A percentile compares a stretch with the other conserved stretches of the same genome.
Conservation (phyloP, 139 green algal genomes). For the Parachlorella kessleri region DNA sequence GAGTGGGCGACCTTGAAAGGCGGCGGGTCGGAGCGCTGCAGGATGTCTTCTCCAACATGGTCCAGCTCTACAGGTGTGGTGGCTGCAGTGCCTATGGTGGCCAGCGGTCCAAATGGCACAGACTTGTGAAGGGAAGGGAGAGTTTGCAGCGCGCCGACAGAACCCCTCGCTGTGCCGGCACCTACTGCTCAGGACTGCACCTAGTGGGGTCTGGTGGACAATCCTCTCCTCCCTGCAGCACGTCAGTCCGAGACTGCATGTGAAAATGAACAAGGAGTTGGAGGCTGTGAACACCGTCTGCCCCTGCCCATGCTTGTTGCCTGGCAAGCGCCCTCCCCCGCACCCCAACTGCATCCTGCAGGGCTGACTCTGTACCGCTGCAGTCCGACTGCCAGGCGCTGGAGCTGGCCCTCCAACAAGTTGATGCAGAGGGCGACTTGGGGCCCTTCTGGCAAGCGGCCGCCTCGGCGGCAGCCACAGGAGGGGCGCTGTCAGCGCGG, state of each 20-base stretch:
- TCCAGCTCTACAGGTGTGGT: conserved; percentile 37
- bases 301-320: no score
- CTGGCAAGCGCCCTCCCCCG: neutral
- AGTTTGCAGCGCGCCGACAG: no score
- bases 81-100: neutral
- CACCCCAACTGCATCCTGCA: neutral
- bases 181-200: no score
- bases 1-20: conserved; percentile 53
- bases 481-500: conserved; percentile 45
- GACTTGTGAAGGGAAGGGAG: no score
- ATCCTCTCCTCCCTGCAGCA: no score
- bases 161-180: no score
- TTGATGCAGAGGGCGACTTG: conserved; percentile 38
- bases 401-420: neutral
- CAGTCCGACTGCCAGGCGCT: neutral
- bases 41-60: conserved; percentile 24
- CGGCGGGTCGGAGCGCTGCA: conserved; percentile 35
- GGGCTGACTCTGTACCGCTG: neutral
- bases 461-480: conserved; percentile 29
- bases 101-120: no score
- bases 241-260: neutral
- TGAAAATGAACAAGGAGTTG: no score
- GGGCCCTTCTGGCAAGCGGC: conserved; percentile 22
- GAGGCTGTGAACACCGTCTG: no score
- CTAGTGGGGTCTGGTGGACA: no score